A percentile compares a stretch with the other conserved stretches of the same genome.
Conservation (phyloP, 352 stramenopile species). For the Phytopythium montanum region DNA sequence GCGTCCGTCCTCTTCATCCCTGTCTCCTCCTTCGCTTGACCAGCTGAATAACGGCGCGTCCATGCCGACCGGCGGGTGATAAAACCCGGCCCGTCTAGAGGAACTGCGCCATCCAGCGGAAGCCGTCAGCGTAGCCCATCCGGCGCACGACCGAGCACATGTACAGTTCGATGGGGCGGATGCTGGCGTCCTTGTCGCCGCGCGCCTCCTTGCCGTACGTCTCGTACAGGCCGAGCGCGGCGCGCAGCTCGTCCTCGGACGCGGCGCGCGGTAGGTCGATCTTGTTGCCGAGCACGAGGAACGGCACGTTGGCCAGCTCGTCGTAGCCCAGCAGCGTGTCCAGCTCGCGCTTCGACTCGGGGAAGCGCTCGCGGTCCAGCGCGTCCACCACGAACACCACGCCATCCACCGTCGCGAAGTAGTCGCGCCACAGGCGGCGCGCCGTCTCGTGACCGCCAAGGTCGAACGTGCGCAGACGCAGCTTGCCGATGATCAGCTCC, state of each 20-base stretch:
- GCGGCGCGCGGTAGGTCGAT: conserved; percentile 97
- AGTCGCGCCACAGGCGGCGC: conserved; percentile 98
- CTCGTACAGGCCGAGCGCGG: conserved; percentile 95
- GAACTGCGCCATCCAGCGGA: conserved; percentile 90
- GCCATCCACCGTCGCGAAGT: conserved; percentile 98
- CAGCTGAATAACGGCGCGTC: background rate
- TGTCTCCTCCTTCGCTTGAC: no score
- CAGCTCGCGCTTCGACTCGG: conserved; percentile 98
- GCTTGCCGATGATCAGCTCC: conserved; percentile 94
- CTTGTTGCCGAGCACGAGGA: conserved; percentile 99
- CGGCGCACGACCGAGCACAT: conserved; percentile 99
- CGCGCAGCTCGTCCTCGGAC: conserved; percentile 98
- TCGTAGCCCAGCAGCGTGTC: conserved; percentile 97
- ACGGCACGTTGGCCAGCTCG: conserved; percentile 97
- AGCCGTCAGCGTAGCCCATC: conserved; percentile 98
- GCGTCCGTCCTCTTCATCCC: background rate
- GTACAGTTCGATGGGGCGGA: conserved; percentile 98
- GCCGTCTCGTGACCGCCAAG: conserved; percentile 98
- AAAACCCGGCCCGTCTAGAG: no score
- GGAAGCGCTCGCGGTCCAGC: conserved; percentile 97
- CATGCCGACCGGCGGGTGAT: background rate
- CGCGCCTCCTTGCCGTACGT: conserved; percentile 98
- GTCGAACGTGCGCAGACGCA: conserved; percentile 99
- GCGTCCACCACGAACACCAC: conserved; percentile 99
- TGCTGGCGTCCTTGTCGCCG: conserved; percentile 86